Base-by-base conservation (phyloP, 192 early-diverging fungal genomes). In the Mortierella claussenii region DNA sequence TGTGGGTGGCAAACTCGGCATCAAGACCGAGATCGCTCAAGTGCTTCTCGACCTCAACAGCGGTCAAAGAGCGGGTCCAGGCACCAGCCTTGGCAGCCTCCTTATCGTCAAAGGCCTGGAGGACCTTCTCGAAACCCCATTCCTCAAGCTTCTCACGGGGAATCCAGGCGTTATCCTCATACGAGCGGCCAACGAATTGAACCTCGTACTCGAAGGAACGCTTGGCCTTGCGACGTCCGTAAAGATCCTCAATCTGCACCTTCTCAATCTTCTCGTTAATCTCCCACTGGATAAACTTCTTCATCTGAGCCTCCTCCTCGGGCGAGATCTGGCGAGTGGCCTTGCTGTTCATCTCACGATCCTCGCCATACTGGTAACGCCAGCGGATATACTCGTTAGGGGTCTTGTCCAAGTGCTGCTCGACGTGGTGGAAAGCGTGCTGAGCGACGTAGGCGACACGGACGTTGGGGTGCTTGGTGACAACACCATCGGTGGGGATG, bases 341-440 rank as follows among this genome's bases (percentile, higher is more conserved):
- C 86, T 94, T 93, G 61, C 88, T 89, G 68, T 88, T 80, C 45
- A 88, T 85, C 83, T 94, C 93, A 65, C 87, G 84, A 80, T 94
- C 93, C 74, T 91, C 87, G 66, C 91, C 91, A 55, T 79, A 83
- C 61, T 82, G 81, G 81, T 91, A 93, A 78, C 92, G 89, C 92
- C 92, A 94, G 79, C 89, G 90, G 68, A 94, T 89, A 79, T 94
- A 65, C 53, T 76, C 71, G 71, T 76, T 76, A 49, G 73, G 73
- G 58, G 73, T 76, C 64, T 67, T 76, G 49, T 92, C 91, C 78
- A 92, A 80, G 68, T 94, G 92, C 68, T 90, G 87, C 68, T 94
- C 90, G 67, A 94, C 83, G 79, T 94, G 91, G 80, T 93, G 91
- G 90, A 94, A 93, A 47, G 91, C 90, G 81, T 95, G 93, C 80